These are phyloP conservation scores for Penicillium paradoxum DNA, from an alignment of 495 filamentous ascomycete genomes.

Conservation along the genomic window DNA sequence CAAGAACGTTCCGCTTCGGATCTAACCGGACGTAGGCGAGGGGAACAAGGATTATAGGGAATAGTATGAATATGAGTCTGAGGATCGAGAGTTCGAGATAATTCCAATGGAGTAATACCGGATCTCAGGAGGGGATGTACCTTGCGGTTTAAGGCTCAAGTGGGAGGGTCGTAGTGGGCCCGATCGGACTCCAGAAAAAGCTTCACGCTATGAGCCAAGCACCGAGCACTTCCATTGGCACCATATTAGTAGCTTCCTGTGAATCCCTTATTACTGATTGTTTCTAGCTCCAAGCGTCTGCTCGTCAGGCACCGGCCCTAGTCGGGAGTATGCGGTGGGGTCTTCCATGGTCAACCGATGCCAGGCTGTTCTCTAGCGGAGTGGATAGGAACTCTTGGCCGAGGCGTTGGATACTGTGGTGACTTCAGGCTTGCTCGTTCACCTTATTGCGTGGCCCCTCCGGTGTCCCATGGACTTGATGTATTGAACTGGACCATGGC, in stretches of 20 bases:
- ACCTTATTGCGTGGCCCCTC: not conserved
- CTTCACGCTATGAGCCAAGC: not conserved
- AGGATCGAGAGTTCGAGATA: not conserved
- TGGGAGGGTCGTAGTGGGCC: slow-evolving; percentile 14
- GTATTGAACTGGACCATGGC: not conserved
- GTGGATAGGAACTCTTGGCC: slow-evolving; percentile 21
- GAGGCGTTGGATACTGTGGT: slow-evolving; percentile 3
- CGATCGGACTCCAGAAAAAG: slow-evolving; percentile 10
- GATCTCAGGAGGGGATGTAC: not conserved
- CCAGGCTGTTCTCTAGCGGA: slow-evolving; percentile 6
- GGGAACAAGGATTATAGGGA: not conserved
- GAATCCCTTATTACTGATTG: not conserved
- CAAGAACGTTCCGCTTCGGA: slow-evolving; percentile 14
- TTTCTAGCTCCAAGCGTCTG: not conserved
- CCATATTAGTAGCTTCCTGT: not conserved
- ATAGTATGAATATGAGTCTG: not conserved
- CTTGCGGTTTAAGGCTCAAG: not conserved
- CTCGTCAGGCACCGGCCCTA: not conserved
- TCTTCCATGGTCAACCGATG: slow-evolving; percentile 12
- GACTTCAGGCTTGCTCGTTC: slow-evolving; percentile 21
- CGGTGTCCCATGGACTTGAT: not conserved
- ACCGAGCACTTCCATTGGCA: not conserved
- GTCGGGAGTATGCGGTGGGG: slow-evolving; percentile 11
- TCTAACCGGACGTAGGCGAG: slow-evolving; percentile 3
- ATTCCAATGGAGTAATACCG: not conserved